Base-by-base conservation (phyloP, 2,329 filamentous ascomycete species). In the Penicillium palitans region DNA sequence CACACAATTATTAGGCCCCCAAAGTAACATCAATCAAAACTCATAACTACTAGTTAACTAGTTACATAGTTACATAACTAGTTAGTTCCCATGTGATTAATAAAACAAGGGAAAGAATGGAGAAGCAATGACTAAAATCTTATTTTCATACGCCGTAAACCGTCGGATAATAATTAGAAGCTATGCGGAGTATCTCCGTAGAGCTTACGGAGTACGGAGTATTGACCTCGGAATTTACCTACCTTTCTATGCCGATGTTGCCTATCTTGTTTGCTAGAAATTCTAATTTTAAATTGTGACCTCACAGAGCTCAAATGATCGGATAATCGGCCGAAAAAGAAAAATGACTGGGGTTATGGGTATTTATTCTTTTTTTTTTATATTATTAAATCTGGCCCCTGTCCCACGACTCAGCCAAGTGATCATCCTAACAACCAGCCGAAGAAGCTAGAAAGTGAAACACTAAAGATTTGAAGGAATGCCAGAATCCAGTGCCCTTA, bases 341-440 rank as follows among this genome's bases (percentile, higher is more conserved):
- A 44, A 44, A 8, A 29, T 19, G 19, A 31, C 33, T n/a, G 10
- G 17, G 27, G 19, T 21, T 19, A 12, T 31, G 25, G 21, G 13
- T 17, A 35, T 25, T 44, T 46, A 15, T 21, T 31, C 27, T 21
- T 24, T 47, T 21, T 33, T 15, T 47, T 21, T 33, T 15, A 9
- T 7, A 24, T 35, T 48, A 33, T 48, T 35, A 19, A 17, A 35
- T 24, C 21, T 25, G 31, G 6, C 46, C 46, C 46, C 31, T 25
- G 47, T 39, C 29, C 29, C 33, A 57, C 33, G 39, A 31, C 10
- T 44, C 53, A 27, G 53, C 39, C 39, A 52, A 45, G 40, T 45
- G 49, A 52, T 47, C 19, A 46, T 57, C 49, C 48, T 46, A 41
- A 47, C 19, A 37, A 24, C 27, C 29, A n/a, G 48, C 41, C 21